A percentile compares a stretch with the other conserved stretches of the same genome.
phyloP scores from a whole-genome alignment of 2,329 filamentous ascomycete genomes.

The Dothistroma pini region DNA sequence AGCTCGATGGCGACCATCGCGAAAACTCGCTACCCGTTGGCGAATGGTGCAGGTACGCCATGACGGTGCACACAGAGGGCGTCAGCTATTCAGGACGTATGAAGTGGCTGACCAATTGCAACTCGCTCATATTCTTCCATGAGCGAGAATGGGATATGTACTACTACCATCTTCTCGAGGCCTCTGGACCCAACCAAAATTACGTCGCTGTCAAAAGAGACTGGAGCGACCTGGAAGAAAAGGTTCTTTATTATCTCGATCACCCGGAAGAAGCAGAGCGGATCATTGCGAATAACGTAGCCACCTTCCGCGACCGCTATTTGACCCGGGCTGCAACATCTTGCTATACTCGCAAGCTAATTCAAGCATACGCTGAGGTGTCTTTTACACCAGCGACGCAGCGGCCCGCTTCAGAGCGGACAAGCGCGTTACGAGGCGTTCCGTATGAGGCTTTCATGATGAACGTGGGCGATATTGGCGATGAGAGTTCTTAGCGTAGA shows the following conservation, averaged over 20 bases:
- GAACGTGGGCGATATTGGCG: too few species aligned
- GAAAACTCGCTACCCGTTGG: constrained; percentile 17
- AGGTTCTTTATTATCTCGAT: constrained; percentile 23
- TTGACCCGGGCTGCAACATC: constrained; percentile 30
- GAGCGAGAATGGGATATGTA: constrained; percentile 26
- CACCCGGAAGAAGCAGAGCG: constrained; percentile 23
- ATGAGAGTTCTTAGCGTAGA: too few species aligned
- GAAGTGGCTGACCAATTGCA: constrained; percentile 31
- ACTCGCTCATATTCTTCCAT: constrained; percentile 28
- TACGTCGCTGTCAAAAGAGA: constrained; percentile 26
- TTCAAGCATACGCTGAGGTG: constrained; percentile 27
- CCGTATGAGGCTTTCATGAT: too few species aligned
- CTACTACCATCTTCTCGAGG: constrained; percentile 27
- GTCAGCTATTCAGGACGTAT: constrained; percentile 29
- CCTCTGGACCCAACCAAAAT: constrained; percentile 29
- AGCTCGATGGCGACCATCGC: constrained; percentile 8
- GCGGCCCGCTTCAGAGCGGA: neutral
- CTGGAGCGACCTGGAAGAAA: constrained; percentile 29
- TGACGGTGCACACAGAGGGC: constrained; percentile 31
- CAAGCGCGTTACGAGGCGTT: too few species aligned
- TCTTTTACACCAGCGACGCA: constrained; percentile 25
- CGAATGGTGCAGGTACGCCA: constrained; percentile 27
- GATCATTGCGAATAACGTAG: constrained; percentile 27
- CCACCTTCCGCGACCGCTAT: constrained; percentile 29
- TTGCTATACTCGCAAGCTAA: constrained; percentile 32